These are phyloP conservation scores for Antrodiella citrinella DNA, from an alignment of 768 basidiomycete species.

Conservation along the genomic window DNA sequence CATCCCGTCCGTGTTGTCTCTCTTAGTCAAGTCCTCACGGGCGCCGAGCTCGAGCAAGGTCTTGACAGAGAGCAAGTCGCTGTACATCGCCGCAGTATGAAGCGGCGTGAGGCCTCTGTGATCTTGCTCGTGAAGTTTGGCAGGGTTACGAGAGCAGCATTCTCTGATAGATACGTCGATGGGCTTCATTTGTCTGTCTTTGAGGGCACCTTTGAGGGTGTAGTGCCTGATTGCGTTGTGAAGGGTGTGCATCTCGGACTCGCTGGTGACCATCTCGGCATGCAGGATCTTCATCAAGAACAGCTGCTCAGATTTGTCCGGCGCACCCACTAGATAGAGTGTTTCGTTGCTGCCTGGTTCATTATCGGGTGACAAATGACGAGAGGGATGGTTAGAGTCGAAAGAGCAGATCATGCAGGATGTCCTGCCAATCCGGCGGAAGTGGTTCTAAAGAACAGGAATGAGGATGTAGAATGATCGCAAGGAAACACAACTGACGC, in stretches of 20 bases:
- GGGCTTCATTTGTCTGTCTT: no score
- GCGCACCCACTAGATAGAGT: no score
- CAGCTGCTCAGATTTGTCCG: no score
- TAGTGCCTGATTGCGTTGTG: background rate
- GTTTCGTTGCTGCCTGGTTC: background rate
- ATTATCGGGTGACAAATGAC: background rate
- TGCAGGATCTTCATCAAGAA: background rate
- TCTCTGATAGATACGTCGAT: background rate
- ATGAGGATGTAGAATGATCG: background rate
- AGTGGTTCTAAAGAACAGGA: background rate
- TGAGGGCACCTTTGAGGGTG: background rate
- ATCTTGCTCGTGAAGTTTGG: conserved; percentile 4
- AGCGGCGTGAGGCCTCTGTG: conserved; percentile 10
- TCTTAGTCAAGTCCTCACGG: background rate
- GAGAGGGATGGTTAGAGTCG: background rate
- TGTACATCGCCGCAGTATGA: conserved; percentile 7
- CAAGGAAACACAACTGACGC: no score
- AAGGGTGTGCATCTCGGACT: background rate
- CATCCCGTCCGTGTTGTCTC: background rate
- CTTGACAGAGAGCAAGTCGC: background rate
- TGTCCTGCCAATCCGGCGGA: background rate
- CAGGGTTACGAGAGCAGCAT: background rate
- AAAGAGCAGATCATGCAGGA: background rate
- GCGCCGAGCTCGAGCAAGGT: background rate
- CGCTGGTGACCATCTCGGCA: background rate